Percentiles rank a stretch among this genome's conserved stretches.
Conservation (phyloP, 1,139 yeast species). For the Sugiyamaella japonica region DNA sequence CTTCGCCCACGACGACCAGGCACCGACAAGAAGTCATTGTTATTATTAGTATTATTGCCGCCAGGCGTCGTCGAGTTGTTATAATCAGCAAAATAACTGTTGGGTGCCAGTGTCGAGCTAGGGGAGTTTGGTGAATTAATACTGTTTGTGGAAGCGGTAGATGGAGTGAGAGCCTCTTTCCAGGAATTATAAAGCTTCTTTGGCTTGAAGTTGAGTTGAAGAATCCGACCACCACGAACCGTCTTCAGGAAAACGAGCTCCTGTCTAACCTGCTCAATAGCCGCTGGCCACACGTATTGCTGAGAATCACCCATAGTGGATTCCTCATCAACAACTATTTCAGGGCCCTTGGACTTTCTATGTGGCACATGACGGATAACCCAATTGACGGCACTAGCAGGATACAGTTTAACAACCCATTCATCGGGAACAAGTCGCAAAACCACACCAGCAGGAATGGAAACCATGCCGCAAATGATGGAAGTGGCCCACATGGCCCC, state of each 20-base stretch:
- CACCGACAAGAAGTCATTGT: conserved; percentile 32
- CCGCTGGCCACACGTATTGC: conserved; percentile 42
- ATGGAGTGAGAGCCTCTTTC: conserved; percentile 33
- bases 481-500: conserved; percentile 91
- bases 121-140: conserved; percentile 20
- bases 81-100: conserved; percentile 12
- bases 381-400: conserved; percentile 50
- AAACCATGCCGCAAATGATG: conserved; percentile 73
- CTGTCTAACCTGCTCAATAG: conserved; percentile 44
- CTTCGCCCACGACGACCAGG: conserved; percentile 25
- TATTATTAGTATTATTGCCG: neutral
- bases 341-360: conserved; percentile 17
- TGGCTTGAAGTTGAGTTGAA: conserved; percentile 40
- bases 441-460: conserved; percentile 76
- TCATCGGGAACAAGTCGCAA: conserved; percentile 81
- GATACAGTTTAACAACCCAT: conserved; percentile 70
- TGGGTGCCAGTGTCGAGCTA: conserved; percentile 21
- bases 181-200: conserved; percentile 32
- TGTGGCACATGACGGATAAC: conserved; percentile 5
- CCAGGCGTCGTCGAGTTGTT: conserved; percentile 14
- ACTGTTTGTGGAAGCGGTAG: conserved; percentile 23
- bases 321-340: conserved; percentile 32
- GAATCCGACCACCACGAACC: conserved; percentile 45
- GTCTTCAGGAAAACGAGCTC: conserved; percentile 41
- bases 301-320: conserved; percentile 25